Conservation (phyloP, 352 stramenopile species). For the Globisporangium acanthophoron region DNA sequence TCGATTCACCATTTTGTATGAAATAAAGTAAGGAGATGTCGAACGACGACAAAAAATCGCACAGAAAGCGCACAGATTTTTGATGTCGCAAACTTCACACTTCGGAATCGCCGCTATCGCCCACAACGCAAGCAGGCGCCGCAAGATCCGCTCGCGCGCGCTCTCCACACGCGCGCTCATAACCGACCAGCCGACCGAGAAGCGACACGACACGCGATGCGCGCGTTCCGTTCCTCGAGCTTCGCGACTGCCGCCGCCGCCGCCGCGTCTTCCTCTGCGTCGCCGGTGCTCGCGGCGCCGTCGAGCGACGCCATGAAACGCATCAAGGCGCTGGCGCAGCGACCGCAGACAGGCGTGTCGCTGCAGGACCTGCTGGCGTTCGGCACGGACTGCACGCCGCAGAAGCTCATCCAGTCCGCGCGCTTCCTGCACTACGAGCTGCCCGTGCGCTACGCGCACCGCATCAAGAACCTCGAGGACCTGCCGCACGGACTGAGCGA, state of each 20-base stretch:
- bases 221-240: slow-evolving; percentile 12
- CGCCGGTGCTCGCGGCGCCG: slow-evolving; percentile 3
- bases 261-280: not conserved
- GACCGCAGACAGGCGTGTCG: slow-evolving; percentile 83
- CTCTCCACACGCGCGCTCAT: no score
- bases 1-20: no score
- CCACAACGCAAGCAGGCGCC: not conserved
- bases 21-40: not conserved
- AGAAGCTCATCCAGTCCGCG: slow-evolving; percentile 90
- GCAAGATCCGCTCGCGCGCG: no score
- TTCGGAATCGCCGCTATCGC: not conserved
- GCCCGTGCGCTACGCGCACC: slow-evolving; percentile 96
- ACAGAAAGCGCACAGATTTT: no score
- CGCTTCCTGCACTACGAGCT: slow-evolving; percentile 98
- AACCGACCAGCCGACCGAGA: not conserved
- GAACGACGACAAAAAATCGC: not conserved
- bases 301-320: slow-evolving; percentile 27
- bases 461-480: slow-evolving; percentile 93
- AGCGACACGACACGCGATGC: slow-evolving; percentile 6
- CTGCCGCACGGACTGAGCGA: slow-evolving; percentile 93
- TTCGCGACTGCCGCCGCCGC: slow-evolving; percentile 8
- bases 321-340: slow-evolving; percentile 62
- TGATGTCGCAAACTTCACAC: not conserved
- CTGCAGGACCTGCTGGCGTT: slow-evolving; percentile 88
- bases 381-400: slow-evolving; percentile 66